Conservation (phyloP, 208 protist genomes). For the Wallacemonas sp. region DNA sequence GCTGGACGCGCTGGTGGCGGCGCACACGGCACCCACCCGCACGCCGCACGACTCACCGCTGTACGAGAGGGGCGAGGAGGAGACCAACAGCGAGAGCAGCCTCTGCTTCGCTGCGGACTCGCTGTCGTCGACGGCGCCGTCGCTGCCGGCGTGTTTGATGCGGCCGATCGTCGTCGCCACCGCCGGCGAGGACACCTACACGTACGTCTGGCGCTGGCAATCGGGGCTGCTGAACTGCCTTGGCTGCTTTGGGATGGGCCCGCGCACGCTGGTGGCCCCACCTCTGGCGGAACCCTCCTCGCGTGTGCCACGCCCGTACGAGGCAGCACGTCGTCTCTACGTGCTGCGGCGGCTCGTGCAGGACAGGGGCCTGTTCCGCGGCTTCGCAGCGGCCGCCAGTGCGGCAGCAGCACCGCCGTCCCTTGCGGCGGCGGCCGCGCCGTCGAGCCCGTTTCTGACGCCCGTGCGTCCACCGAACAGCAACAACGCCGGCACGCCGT, state of each 20-base stretch:
- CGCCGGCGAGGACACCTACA: slow-evolving; percentile 54
- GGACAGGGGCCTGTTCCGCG: slow-evolving; percentile 24
- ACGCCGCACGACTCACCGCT: neutral
- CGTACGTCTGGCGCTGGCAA: slow-evolving; percentile 59
- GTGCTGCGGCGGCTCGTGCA: slow-evolving; percentile 43
- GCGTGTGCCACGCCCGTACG: slow-evolving; percentile 25
- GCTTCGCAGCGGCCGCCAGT: neutral
- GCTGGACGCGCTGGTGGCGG: neutral
- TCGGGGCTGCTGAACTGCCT: slow-evolving; percentile 41
- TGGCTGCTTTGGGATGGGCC: slow-evolving; percentile 58
- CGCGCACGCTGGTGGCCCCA: slow-evolving; percentile 22
- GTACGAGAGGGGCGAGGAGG: neutral
- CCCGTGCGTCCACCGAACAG: too few species aligned
- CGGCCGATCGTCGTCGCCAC: slow-evolving; percentile 38
- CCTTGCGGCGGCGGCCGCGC: neutral
- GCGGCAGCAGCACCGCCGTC: neutral
- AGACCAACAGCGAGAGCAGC: neutral
- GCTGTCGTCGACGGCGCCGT: neutral
- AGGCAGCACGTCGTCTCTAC: slow-evolving; percentile 51
- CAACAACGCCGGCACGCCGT: too few species aligned
- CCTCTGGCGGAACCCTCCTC: slow-evolving; percentile 29
- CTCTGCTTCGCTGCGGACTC: neutral
- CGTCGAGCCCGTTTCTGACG: neutral
- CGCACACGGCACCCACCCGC: neutral
- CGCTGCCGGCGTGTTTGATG: neutral